Conservation (phyloP, 768 basidiomycete species). For the Psilocybe sp. region DNA sequence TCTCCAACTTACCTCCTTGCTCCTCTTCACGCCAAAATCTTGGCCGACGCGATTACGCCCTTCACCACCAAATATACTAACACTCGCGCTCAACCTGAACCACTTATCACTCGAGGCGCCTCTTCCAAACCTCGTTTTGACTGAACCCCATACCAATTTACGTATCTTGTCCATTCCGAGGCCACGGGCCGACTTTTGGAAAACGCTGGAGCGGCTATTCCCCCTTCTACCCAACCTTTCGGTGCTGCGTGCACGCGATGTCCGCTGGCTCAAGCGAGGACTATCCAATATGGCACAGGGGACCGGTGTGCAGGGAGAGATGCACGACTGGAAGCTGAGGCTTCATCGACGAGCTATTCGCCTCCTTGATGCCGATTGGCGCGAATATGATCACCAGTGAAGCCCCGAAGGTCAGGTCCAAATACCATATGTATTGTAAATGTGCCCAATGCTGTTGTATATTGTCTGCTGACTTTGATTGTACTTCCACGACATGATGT, state of each 20-base stretch:
- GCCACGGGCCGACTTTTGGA: conserved; percentile 61
- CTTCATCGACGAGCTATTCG: conserved; percentile 55
- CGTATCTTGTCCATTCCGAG: conserved; percentile 73
- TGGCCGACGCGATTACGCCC: conserved; percentile 63
- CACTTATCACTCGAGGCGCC: conserved; percentile 75
- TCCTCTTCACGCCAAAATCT: conserved; percentile 66
- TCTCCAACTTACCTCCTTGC: conserved; percentile 50
- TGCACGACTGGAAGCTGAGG: conserved; percentile 69
- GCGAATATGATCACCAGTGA: conserved; percentile 31
- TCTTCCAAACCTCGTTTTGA: conserved; percentile 47
- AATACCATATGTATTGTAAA: not conserved
- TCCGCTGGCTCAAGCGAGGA: conserved; percentile 71
- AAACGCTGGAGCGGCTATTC: conserved; percentile 50
- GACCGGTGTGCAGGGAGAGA: conserved; percentile 79
- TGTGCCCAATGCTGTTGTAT: not conserved
- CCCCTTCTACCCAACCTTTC: conserved; percentile 54
- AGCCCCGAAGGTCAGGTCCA: not conserved
- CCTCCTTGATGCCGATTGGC: conserved; percentile 75
- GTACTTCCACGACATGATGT: too few relatives aligned
- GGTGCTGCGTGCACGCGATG: conserved; percentile 60
- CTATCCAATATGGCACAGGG: conserved; percentile 63
- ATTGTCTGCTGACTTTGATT: not conserved
- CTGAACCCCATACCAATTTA: conserved; percentile 35
- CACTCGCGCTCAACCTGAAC: conserved; percentile 50
- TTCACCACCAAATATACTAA: conserved; percentile 47